phyloP scores from a whole-genome alignment of 345 rosid genomes.

The Dipteronia dyeriana region DNA sequence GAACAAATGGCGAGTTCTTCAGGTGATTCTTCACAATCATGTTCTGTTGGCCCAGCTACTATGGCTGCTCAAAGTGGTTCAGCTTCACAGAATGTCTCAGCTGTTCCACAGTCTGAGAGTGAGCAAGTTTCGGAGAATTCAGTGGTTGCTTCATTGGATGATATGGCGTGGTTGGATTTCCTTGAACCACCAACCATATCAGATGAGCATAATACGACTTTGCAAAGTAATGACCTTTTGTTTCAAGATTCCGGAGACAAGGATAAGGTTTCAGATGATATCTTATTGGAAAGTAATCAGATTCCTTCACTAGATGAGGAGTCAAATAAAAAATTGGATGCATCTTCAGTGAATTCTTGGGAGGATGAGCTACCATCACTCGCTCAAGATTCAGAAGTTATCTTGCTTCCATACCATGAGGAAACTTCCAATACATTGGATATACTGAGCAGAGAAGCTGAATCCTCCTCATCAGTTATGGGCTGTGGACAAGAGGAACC shows the following conservation, averaged over 20 bases:
- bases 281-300: slow-evolving; percentile 34
- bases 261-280: slow-evolving; percentile 30
- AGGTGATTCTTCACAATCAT: slow-evolving; percentile 29
- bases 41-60: slow-evolving; percentile 26
- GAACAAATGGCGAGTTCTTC: slow-evolving; percentile 31
- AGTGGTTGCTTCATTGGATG: slow-evolving; percentile 28
- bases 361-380: slow-evolving; percentile 67
- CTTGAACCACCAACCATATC: slow-evolving; percentile 36
- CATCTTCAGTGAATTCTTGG: slow-evolving; percentile 60
- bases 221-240: slow-evolving; percentile 35
- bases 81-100: slow-evolving; percentile 31
- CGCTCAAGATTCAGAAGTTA: slow-evolving; percentile 67
- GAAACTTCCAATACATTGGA: slow-evolving; percentile 38
- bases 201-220: slow-evolving; percentile 42
- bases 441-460: slow-evolving; percentile 42
- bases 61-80: slow-evolving; percentile 29
- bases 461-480: slow-evolving; percentile 52
- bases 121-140: slow-evolving; percentile 39
- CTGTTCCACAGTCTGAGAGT: slow-evolving; percentile 28
- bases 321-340: slow-evolving; percentile 37
- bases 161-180: slow-evolving; percentile 54
- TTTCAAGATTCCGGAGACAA: slow-evolving; percentile 25
- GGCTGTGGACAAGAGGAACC: slow-evolving; percentile 52
- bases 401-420: slow-evolving; percentile 78
- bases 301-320: slow-evolving; percentile 30